Conservation (phyloP, 805 yeast species). For the Komagataella ulmi region DNA sequence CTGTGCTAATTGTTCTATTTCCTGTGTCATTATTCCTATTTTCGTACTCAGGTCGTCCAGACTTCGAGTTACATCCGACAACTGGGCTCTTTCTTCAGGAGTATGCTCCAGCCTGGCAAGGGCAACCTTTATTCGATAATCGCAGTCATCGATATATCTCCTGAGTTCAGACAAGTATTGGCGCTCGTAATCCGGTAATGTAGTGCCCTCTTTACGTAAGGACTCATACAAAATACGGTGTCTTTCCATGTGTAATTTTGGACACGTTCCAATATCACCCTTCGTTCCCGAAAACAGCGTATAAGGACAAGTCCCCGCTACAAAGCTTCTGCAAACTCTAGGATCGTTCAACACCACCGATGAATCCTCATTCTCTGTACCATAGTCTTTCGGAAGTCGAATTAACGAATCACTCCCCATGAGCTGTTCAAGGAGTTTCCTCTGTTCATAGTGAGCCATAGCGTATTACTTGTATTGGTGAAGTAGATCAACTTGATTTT, state of each 20-base stretch:
- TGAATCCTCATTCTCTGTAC: conserved; percentile 6
- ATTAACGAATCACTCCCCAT: conserved; percentile 52
- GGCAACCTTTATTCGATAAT: conserved; percentile 50
- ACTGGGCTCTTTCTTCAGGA: conserved; percentile 33
- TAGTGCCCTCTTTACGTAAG: conserved; percentile 19
- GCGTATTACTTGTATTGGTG: conserved; percentile 4
- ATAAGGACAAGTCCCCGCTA: conserved; percentile 81
- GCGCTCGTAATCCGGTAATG: conserved; percentile 27
- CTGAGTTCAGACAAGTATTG: conserved; percentile 33
- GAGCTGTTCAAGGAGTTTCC: conserved; percentile 62
- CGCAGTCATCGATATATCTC: conserved; percentile 51
- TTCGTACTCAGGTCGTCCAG: conserved; percentile 48
- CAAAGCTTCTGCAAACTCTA: conserved; percentile 62
- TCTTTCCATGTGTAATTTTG: conserved; percentile 60
- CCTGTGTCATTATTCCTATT: conserved; percentile 57
- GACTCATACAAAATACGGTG: conserved; percentile 58
- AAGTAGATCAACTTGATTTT: not conserved
- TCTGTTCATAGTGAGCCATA: conserved; percentile 55
- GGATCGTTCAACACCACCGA: conserved; percentile 31
- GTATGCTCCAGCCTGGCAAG: conserved; percentile 56
- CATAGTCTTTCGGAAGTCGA: conserved; percentile 14
- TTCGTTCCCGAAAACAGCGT: conserved; percentile 76
- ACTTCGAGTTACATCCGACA: conserved; percentile 23
- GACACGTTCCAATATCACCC: conserved; percentile 72
- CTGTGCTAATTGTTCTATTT: conserved; percentile 37